A percentile compares a stretch with the other conserved stretches of the same genome.
Conservation (phyloP, 257 asterid genomes). For the Solanum infundibuliforme region DNA sequence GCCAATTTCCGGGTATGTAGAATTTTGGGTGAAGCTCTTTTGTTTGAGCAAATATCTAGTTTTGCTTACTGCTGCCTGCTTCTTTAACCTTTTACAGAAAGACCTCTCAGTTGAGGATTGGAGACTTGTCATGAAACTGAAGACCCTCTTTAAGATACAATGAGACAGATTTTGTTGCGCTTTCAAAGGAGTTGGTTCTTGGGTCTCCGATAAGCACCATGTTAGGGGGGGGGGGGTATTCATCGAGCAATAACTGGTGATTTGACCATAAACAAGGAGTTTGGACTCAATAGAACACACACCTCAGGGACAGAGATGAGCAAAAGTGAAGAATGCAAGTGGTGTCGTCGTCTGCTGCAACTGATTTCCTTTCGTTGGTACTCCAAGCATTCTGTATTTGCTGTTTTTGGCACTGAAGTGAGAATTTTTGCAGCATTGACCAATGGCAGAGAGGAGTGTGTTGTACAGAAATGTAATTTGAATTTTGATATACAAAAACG, state of each 20-base stretch:
- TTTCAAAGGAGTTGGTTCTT: neutral
- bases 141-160: constrained; percentile 69
- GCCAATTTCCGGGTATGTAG: constrained; percentile 65
- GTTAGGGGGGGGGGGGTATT: neutral
- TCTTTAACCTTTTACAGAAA: constrained; percentile 30
- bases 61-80: neutral
- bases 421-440: neutral
- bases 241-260: neutral
- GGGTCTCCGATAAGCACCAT: neutral
- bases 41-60: neutral
- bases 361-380: neutral
- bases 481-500: neutral
- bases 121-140: constrained; percentile 63
- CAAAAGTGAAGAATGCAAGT: neutral
- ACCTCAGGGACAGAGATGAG: neutral
- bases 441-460: neutral
- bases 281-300: neutral
- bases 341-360: neutral
- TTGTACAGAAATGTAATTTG: neutral
- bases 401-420: neutral
- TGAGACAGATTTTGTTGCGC: constrained; percentile 9
- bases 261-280: neutral
- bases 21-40: neutral
- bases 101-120: constrained; percentile 69
- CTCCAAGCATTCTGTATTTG: neutral